These are phyloP conservation scores for Boletus rubropictus DNA, from an alignment of 768 basidiomycete species.

Conservation along the genomic window DNA sequence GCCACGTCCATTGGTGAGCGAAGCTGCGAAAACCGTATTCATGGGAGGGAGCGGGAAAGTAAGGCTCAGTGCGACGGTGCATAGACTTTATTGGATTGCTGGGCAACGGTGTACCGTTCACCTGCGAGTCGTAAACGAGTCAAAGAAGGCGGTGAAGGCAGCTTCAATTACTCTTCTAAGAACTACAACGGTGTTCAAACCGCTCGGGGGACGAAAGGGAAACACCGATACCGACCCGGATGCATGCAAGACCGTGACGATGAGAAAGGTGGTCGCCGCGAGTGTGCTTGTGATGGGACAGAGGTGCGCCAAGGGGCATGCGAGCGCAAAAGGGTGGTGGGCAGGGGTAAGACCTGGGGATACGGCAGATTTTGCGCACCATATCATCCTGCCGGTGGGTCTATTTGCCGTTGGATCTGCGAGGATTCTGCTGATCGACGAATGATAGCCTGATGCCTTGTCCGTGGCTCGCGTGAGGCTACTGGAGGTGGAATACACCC, in stretches of 20 bases:
- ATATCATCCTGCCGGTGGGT: slow-evolving; percentile 70
- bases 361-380: slow-evolving; percentile 58
- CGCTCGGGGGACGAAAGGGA: slow-evolving; percentile 32
- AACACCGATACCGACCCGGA: slow-evolving; percentile 41
- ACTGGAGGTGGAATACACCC: slow-evolving; percentile 69
- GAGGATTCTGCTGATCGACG: slow-evolving; percentile 2
- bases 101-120: slow-evolving; percentile 73
- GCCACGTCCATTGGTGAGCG: slow-evolving; percentile 52
- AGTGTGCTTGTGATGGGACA: slow-evolving; percentile 62
- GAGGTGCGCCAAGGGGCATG: slow-evolving; percentile 56
- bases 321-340: slow-evolving; percentile 89
- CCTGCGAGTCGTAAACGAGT: slow-evolving; percentile 60
- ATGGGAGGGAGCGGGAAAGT: slow-evolving; percentile 63
- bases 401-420: background rate
- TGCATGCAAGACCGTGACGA: slow-evolving; percentile 58
- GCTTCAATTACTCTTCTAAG: slow-evolving; percentile 60
- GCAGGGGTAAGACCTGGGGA: slow-evolving; percentile 65
- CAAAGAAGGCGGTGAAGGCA: slow-evolving; percentile 60
- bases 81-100: slow-evolving; percentile 73
- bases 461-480: slow-evolving; percentile 63
- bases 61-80: slow-evolving; percentile 58
- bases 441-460: slow-evolving; percentile 56
- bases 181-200: slow-evolving; percentile 61
- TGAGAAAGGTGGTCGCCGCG: slow-evolving; percentile 59
- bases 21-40: slow-evolving; percentile 49